phyloP scores from a whole-genome alignment of 2,329 filamentous ascomycete genomes.

The Zymoseptoria tritici region DNA sequence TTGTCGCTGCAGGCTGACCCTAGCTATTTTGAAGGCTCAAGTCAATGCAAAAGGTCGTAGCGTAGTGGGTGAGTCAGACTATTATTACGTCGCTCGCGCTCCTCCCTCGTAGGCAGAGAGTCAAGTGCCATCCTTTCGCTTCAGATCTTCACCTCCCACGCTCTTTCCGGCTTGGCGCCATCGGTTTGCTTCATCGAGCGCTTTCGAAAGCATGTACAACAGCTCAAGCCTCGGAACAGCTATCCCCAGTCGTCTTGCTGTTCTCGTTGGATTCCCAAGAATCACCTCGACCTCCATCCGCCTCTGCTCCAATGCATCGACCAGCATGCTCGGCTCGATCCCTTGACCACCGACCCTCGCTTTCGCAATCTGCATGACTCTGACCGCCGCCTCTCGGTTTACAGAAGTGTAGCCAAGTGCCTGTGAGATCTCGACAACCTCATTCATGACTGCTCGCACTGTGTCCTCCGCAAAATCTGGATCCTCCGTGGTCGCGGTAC shows the following conservation, averaged over 20 bases:
- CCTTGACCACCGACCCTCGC: conserved; percentile 32
- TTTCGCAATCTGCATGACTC: conserved; percentile 33
- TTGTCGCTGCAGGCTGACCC: no score
- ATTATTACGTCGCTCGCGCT: no score
- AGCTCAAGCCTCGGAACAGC: conserved; percentile 36
- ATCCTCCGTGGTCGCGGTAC: conserved; percentile 31
- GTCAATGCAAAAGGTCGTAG: no score
- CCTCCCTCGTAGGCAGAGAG: no score
- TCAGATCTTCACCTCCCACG: conserved; percentile 3
- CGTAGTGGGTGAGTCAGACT: no score
- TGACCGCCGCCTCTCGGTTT: conserved; percentile 31
- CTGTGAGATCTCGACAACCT: conserved; percentile 37
- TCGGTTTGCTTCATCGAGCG: conserved; percentile 32
- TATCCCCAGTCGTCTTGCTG: conserved; percentile 36
- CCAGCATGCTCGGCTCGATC: conserved; percentile 45
- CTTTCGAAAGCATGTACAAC: conserved; percentile 41
- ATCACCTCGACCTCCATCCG: conserved; percentile 46
- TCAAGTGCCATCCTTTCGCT: no score
- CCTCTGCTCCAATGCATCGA: conserved; percentile 37
- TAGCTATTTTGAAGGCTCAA: no score
- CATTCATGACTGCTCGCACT: conserved; percentile 34
- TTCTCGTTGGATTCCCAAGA: conserved; percentile 39
- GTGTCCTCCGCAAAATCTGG: conserved; percentile 27
- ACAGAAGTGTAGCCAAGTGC: conserved; percentile 34
- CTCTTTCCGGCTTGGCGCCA: conserved; percentile 15